Percentiles rank a stretch among this genome's conserved stretches.
Evolutionary conservation across 2,329 filamentous ascomycete species (phyloP).

Genomic region (Cladosporium sp.): DNA sequence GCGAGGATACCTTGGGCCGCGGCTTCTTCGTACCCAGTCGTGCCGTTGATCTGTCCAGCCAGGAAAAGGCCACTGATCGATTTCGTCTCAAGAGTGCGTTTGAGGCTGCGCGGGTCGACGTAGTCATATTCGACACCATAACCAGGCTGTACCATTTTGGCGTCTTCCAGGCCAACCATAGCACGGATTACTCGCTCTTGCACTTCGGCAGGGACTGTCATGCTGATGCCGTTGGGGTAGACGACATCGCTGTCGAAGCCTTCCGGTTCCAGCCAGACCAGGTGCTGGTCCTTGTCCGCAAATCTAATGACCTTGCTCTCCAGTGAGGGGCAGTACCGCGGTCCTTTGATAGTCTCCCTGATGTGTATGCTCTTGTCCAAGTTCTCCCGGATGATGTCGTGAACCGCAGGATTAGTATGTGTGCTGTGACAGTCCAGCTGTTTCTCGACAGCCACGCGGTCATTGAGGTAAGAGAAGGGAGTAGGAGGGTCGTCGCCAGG

Average conservation of each 20-base stretch:
- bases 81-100: slow-evolving; percentile 90
- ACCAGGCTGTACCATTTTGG: slow-evolving; percentile 85
- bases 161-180: slow-evolving; percentile 80
- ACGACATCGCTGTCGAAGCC: slow-evolving; percentile 84
- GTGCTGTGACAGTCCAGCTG: slow-evolving; percentile 85
- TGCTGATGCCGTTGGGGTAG: slow-evolving; percentile 94
- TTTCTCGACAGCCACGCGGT: slow-evolving; percentile 66
- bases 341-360: slow-evolving; percentile 87
- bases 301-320: slow-evolving; percentile 94
- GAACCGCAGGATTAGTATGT: slow-evolving; percentile 74
- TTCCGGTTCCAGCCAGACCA: slow-evolving; percentile 96
- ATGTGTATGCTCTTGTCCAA: slow-evolving; percentile 97
- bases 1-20: slow-evolving; percentile 89
- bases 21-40: slow-evolving; percentile 96
- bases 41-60: slow-evolving; percentile 96
- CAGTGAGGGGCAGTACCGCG: slow-evolving; percentile 89
- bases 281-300: slow-evolving; percentile 69
- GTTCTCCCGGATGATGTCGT: slow-evolving; percentile 78
- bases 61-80: slow-evolving; percentile 81
- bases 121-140: slow-evolving; percentile 99
- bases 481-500: slow-evolving; percentile 75
- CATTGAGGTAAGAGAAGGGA: slow-evolving; percentile 88
- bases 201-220: slow-evolving; percentile 86
- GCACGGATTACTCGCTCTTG: slow-evolving; percentile 82
- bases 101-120: slow-evolving; percentile 83